Evolutionary conservation across 2,329 filamentous ascomycete species (phyloP).

Genomic region (Trichoderma sp.): DNA sequence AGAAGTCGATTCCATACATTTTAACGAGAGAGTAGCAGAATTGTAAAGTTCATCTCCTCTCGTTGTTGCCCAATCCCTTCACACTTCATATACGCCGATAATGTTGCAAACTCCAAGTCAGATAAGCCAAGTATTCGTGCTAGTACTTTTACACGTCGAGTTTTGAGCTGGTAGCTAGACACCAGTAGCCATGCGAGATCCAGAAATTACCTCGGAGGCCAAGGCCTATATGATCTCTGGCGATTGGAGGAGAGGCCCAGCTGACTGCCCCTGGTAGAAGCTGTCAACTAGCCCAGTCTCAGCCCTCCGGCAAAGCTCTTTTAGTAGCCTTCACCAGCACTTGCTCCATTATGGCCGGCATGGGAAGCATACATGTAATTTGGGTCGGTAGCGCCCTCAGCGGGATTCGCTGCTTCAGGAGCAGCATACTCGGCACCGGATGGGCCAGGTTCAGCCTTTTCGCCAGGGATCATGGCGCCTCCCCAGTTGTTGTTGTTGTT

Average conservation of each 20-base stretch:
- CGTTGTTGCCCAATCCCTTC: neutral
- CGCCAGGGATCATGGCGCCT: slow-evolving; percentile 37
- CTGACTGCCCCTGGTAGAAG: neutral
- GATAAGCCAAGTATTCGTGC: slow-evolving; percentile 5
- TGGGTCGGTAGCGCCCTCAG: slow-evolving; percentile 45
- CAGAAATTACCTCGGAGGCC: too few species aligned
- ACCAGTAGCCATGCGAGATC: neutral
- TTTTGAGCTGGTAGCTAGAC: neutral
- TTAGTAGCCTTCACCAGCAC: slow-evolving; percentile 55
- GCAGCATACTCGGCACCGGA: slow-evolving; percentile 45
- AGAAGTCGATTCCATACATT: neutral
- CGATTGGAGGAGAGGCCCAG: neutral
- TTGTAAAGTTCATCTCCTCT: neutral
- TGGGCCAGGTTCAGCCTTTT: slow-evolving; percentile 37
- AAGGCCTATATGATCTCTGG: neutral
- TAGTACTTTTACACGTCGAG: slow-evolving; percentile 13
- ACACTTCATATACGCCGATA: slow-evolving; percentile 9
- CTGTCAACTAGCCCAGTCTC: neutral
- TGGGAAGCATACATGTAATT: slow-evolving; percentile 59
- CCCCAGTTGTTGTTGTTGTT: slow-evolving; percentile 37
- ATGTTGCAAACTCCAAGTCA: slow-evolving; percentile 1
- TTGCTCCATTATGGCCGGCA: slow-evolving; percentile 60
- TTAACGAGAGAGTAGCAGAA: neutral
- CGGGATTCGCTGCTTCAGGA: slow-evolving; percentile 44
- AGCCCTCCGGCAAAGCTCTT: neutral